Base-by-base conservation (phyloP, 176 grass and related monocot genomes). In the Carex cristatella region DNA sequence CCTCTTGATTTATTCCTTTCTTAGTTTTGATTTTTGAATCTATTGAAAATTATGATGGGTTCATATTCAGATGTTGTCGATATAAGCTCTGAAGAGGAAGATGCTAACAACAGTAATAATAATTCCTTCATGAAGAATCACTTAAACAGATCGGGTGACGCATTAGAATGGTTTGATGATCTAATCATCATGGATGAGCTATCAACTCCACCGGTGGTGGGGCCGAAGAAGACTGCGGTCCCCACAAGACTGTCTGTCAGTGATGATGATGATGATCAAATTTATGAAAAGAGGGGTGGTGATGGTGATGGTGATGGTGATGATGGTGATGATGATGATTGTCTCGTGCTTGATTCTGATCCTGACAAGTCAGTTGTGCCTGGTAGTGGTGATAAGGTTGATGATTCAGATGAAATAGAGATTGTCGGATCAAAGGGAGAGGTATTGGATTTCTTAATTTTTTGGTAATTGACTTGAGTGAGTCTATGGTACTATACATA, bases 41-140 rank as follows among this genome's bases (percentile, higher is more conserved):
- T 78, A 23, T 53, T 68, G 6, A 32, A 46, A 53, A 4, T 18
- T 61, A 65, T 65, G 68, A 95, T 92, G 97, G 87, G 76, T 15
- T 76, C 81, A 15, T 85, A 27, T 46, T 54, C 55, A 28, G 85
- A 60, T 83, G 30, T 92, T 54, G 91, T 99, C 68, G 97, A 99
- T 1, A 91, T 99, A 69, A 96, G 97, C 88, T 99, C 97, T n/a
- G 97, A 95, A 15, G 97, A 99, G 55, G 97, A 99, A 16, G 90
- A 94, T 30, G 7, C 51, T 46, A 37, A 57, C 19, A 10, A 65
- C 11, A 69, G 13, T 33, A 69, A 10, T 28, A 57, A 56, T 18
- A 57, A 9, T 58, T 58, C 10, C 13, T 30, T 53, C 74, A 57
- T 54, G 49, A 56, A 56, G 10, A 56, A 12, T 32, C 49, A 56